Evolutionary conservation across 2,329 filamentous ascomycete species (phyloP), one percentile per base, ranked within the genome.

Genomic region (Exophiala sp.): DNA sequence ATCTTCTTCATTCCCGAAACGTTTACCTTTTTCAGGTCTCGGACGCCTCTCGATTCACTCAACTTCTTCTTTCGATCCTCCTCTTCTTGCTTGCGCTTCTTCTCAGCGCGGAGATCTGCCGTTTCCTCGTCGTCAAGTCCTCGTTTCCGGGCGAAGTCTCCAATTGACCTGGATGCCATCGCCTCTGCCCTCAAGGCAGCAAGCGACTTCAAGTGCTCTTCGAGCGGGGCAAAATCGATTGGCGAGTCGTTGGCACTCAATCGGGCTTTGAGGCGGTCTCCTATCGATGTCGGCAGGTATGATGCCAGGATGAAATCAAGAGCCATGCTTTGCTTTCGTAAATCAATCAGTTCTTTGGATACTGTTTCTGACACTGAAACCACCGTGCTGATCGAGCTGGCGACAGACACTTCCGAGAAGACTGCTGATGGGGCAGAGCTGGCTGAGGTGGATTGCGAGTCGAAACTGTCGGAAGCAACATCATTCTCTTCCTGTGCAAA

Each of bases 1-100:
- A 99, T 82, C 77, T 97, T 99, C 80, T 88, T 94, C 94, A 99
- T 99, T 1, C 94, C 94, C 18, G 74, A 83, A 0, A 87, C 91
- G 72, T 97, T 88, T 44, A 91, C 92, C 74, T 97, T 99, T 69
- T 88, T 88, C 65, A 99, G 69, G 44, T 91, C 81, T 67, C 85
- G 86, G 1, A 96, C 83, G 0, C 84, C 91, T 24, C 84, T 79
- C 58, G 88, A 94, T 72, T 89, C 82, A 20, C 76, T 77, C 2
- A 81, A 83, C 73, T 95, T 91, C 72, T 86, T 91, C 69, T 83
- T 86, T 74, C 86, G 88, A 55, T 96, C 91, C 55, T 96, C 91
- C 58, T 96, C 92, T 47, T 96, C 91, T 72, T 87, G 84, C 69
- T 86, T 91, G 40, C 86, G 78, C 75, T 87, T 91, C 81, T 94